Evolutionary conservation across 1,139 yeast genomes (phyloP).

Genomic region (Kodamaea sp.): DNA sequence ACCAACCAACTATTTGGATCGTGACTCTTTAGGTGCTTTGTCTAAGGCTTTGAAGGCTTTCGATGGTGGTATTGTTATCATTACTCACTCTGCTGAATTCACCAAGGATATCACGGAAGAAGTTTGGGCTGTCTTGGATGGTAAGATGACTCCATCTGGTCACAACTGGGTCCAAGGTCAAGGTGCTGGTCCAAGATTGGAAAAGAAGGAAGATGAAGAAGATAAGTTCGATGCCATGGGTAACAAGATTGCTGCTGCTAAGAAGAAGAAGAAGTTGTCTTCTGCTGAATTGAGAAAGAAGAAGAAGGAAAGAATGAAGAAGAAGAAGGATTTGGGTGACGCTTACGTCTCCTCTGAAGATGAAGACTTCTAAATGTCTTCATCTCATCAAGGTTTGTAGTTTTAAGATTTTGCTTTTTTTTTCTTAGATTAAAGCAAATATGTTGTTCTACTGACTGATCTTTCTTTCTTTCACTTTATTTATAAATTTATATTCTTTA

Average conservation of each 20-base stretch:
- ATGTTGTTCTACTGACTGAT: too few relatives aligned
- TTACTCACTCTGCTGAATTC: slow-evolving; percentile 99
- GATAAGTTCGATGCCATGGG: slow-evolving; percentile 99
- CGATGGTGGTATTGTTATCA: slow-evolving; percentile 99
- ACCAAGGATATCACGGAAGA: slow-evolving; percentile 98
- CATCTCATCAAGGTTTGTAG: too few relatives aligned
- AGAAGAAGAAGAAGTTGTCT: slow-evolving; percentile 96
- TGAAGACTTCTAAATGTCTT: slow-evolving; percentile 41
- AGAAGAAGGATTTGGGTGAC: slow-evolving; percentile 99
- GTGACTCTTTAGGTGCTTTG: slow-evolving; percentile 99
- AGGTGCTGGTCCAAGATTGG: slow-evolving; percentile 98
- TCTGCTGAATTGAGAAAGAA: slow-evolving; percentile 99
- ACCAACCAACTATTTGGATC: slow-evolving; percentile 98
- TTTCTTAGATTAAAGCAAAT: too few relatives aligned
- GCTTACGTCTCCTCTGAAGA: slow-evolving; percentile 97
- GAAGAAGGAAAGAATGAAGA: slow-evolving; percentile 99
- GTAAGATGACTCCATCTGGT: slow-evolving; percentile 99
- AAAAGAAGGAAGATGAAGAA: slow-evolving; percentile 95
- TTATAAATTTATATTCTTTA: slow-evolving; percentile 9
- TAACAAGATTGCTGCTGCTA: slow-evolving; percentile 94
- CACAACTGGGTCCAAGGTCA: slow-evolving; percentile 99
- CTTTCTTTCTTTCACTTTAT: too few relatives aligned
- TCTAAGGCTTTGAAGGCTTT: slow-evolving; percentile 98
- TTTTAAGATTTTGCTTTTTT: too few relatives aligned
- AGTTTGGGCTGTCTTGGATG: slow-evolving; percentile 99